Base-by-base conservation (phyloP, 768 basidiomycete species). In the Tylopilus subfusipes region DNA sequence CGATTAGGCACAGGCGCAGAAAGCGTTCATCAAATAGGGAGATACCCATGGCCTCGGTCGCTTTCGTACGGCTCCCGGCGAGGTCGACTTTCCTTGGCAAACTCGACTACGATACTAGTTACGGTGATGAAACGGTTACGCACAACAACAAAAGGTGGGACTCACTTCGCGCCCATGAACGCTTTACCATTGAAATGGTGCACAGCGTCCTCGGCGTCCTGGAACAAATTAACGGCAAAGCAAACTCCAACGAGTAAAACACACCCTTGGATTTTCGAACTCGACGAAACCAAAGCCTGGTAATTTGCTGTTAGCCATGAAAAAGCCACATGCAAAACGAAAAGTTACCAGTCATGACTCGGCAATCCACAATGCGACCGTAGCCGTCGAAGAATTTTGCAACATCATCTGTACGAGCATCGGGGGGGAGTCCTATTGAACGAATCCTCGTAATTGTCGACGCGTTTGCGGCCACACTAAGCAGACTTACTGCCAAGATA, bases 121-220 rank as follows among this genome's bases (percentile, higher is more conserved):
- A 48, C 34, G 33, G 51, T 42, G 5, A 39, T 42, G 38, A 56
- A 21, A 53, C 14, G 13, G 14, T 60, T 16, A 25, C 11, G n/a
- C 6, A 11, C 36, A 42, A 42, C 21, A 33, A 13, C 39, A 6
- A 19, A 22, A 9, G 34, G 55, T 4, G 36, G 0, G 27, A 34
- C 52, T 34, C 45, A 64, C 93, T 83, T 88, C 59, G 84, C 78
- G 44, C 95, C 95, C 84, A 94, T 84, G 74, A 97, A 95, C 33
- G 78, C 72, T 73, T 93, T 93, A 48, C 91, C 90, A 55, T 93
- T 90, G 74, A 92, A 88, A 53, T 90, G 82, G 48, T 83, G 77
- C 19, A 96, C 82, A 36, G 92, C 95, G 68, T 98, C 93, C 67
- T 98, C 95, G 8, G 96, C 96, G 61, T 99, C 97, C 89, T 95